Base-by-base conservation (phyloP, 2,329 filamentous ascomycete genomes). In the Orbilia ellipsospora region DNA sequence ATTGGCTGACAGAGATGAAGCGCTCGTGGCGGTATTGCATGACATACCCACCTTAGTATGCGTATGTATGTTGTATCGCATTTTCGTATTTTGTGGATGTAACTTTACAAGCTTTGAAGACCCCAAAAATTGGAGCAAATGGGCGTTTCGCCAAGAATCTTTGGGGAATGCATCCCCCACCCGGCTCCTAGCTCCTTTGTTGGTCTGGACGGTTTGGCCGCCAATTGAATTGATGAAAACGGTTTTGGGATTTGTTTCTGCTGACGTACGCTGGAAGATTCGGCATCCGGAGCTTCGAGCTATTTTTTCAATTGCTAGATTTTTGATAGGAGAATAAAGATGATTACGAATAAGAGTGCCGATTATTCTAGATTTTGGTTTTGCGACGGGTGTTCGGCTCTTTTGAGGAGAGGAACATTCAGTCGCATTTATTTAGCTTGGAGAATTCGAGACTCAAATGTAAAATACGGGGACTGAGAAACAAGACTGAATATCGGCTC, bases 261-360 rank as follows among this genome's bases (percentile, higher is more conserved):
- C 70, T 74, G 70, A 74, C 70, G 70, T 74, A 68, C 56, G 44
- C 61, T 13, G 28, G 55, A 20, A 65, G 44, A 23, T 50, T 62
- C 55, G 55, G 61, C 36, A 61, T 65, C 20, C 50, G 31, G 2
- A 26, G 31, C 10, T 36, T 20, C 56, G 57, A 18, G n/a, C 18
- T 42, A 45, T 1, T 36, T 36, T 36, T 36, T 36, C 1, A 23
- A 23, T 36, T 31, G 31, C 1, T 36, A 36, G 31, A 7, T 36
- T 36, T 36, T 36, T 16, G 4, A 44, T 36, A 44, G 44, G 44
- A 18, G 44, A 13, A 13, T 7, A 42, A 45, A 36, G 5, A 10
- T 2, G 10, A 36, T 7, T 36, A 36, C 31, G 31, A 10, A 10
- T 36, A 36, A 4, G 10, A 36, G 31, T 36, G 31, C 31, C 31